Base-by-base conservation (phyloP, 2,329 filamentous ascomycete species). In the Pseudohalonectria lignicola region DNA sequence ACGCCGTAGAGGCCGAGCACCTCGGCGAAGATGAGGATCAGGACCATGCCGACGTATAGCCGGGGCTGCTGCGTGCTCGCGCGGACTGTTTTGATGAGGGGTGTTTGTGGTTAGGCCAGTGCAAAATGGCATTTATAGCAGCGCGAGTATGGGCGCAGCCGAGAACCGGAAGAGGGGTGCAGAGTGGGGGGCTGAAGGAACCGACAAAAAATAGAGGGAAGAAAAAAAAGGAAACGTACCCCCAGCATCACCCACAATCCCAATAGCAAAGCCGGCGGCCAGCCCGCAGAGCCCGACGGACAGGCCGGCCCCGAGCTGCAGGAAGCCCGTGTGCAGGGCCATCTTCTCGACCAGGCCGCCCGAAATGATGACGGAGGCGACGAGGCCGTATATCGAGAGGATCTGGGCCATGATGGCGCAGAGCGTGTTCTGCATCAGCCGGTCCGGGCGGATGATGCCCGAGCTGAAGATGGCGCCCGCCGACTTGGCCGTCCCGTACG, bases 321-420 rank as follows among this genome's bases (percentile, higher is more conserved):
- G 83, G 67, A 88, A 87, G 43, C 80, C 79, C 41, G 82, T 85
- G 64, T 81, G 87, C 43, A 90, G 71, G 44, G 83, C 43, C 47
- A 82, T 66, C 48, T 76, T 59, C 64, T 88, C 82, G 51, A 69
- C 71, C 46, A 90, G 69, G 51, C 76, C 76, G 60, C 85, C 82
- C 55, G 83, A 86, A 59, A 88, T 86, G 54, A 90, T 66, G 60
- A 90, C 84, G 17, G 84, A 87, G 42, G 88, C 83, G 66, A 90
- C 84, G 49, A 90, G 76, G 54, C 84, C 84, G 69, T 90, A 96
- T 64, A 96, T 96, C 82, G 86, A 90, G 67, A 98, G 95, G 67
- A 96, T 96, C 95, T 90, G 90, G 74, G 92, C 90, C 92, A 98
- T 96, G 79, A 98, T 94, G 66, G 95, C 90, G 61, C 90, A 90